Evolutionary conservation across 768 basidiomycete genomes (phyloP).

Genomic region (Russula sp.): DNA sequence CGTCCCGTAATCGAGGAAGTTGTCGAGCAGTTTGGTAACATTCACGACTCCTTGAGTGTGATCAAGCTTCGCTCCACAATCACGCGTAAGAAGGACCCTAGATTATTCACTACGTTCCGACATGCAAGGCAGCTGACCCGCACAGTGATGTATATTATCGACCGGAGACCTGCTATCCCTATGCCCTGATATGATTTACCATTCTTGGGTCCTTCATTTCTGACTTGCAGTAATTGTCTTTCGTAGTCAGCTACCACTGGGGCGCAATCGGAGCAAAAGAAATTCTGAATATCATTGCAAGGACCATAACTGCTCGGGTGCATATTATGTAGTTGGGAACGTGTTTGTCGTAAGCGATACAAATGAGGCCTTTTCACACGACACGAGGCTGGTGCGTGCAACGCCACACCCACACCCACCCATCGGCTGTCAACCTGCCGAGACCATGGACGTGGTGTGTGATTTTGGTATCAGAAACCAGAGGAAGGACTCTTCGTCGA

Average conservation of each 20-base stretch:
- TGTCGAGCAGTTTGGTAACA: background rate
- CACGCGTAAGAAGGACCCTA: slow-evolving; percentile 4
- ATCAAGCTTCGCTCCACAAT: slow-evolving; percentile 12
- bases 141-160: background rate
- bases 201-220: too few relatives aligned
- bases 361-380: too few relatives aligned
- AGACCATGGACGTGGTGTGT: background rate
- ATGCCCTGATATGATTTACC: background rate
- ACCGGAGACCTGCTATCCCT: slow-evolving; percentile 6
- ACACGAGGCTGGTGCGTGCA: background rate
- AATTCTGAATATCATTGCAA: background rate
- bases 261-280: background rate
- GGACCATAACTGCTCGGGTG: background rate
- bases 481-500: background rate
- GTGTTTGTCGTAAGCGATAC: too few relatives aligned
- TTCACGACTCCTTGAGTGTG: background rate
- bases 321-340: background rate
- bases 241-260: background rate
- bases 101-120: slow-evolving; percentile 3
- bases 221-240: background rate
- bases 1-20: slow-evolving; percentile 29
- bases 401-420: too few relatives aligned
- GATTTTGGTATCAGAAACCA: too few relatives aligned
- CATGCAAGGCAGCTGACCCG: background rate
- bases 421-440: background rate